Evolutionary conservation across 2,329 filamentous ascomycete species (phyloP).

Genomic region (Ophiostoma sp.): DNA sequence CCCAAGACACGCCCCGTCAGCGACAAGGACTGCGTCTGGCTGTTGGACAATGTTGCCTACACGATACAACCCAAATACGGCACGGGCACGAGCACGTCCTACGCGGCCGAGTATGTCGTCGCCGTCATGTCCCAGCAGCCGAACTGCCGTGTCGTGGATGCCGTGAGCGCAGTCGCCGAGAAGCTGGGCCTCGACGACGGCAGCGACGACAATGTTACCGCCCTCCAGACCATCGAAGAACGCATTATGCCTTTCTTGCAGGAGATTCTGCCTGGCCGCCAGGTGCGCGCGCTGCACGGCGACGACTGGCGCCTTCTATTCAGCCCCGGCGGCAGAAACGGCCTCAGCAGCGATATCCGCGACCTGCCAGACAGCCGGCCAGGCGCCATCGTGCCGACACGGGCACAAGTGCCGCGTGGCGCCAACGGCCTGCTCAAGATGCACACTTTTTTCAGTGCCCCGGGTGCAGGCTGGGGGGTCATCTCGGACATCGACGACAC

Average conservation of each 20-base stretch:
- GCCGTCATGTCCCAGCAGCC: constrained; percentile 73
- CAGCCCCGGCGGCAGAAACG: constrained; percentile 65
- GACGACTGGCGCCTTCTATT: constrained; percentile 46
- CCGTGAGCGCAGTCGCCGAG: constrained; percentile 65
- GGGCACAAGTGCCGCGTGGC: constrained; percentile 47
- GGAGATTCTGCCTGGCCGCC: constrained; percentile 64
- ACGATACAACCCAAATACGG: constrained; percentile 35
- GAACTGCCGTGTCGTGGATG: constrained; percentile 59
- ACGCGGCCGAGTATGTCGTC: constrained; percentile 78
- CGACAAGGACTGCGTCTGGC: constrained; percentile 70
- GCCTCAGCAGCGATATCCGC: constrained; percentile 62
- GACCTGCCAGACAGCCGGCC: constrained; percentile 44
- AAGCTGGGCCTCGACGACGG: constrained; percentile 53
- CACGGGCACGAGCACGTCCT: constrained; percentile 38
- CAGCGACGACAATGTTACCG: constrained; percentile 24
- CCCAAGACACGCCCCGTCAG: constrained; percentile 57
- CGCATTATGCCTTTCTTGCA: constrained; percentile 74
- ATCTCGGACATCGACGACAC: constrained; percentile 93
- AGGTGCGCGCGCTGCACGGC: constrained; percentile 58
- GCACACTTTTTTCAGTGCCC: constrained; percentile 67
- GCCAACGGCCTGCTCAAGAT: constrained; percentile 54
- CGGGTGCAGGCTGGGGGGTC: constrained; percentile 82
- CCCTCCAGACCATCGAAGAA: constrained; percentile 54
- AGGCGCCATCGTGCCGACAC: constrained; percentile 43
- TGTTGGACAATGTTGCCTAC: constrained; percentile 85